Evolutionary conservation across 257 asterid genomes (phyloP), one percentile per base, ranked within the genome.

Genomic region (Linaria vulgaris): DNA sequence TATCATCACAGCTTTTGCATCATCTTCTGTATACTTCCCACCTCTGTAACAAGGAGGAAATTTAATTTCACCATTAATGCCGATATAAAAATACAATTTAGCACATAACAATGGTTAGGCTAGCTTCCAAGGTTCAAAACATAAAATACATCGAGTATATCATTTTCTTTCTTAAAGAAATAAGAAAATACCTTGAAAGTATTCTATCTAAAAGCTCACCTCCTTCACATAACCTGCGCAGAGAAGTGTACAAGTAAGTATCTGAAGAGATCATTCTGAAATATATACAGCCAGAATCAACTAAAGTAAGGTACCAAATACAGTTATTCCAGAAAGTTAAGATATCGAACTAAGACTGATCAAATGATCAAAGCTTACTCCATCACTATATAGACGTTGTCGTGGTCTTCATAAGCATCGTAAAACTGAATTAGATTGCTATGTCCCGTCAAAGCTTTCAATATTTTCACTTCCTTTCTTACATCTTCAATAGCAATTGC

Each of bases 161-260:
- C 23, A 2, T 22, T 37, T 44, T 25, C 22, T 20, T 22, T 8
- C 58, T 20, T 17, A 43, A 9, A 11, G 39, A 56, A 24, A 12
- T 12, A 59, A 11, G 46, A 3, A 49, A 49, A 20, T 76, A 86
- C 96, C 96, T 86, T 34, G 95, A 74, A 63, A 89, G 88, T 61
- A 89, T 89, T 76, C 88, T 81, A 80, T 88, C 96, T 72, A 91
- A 70, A 69, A 88, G 96, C 78, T 91, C 98, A 25, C 98, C 98
- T 67, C 98, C 98, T 80, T 86, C 96, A 61, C 98, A 91, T 73
- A 91, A 79, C 91, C 98, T 91, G 91, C 62, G 58, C 69, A 63
- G 67, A 51, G 25, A 17, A 71, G 52, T 59, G 48, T 27, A 49
- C 34, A 9, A 66, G 47, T 65, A 25, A 69, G 59, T 23, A 61